Conservation (phyloP, 2,329 filamentous ascomycete genomes). For the Xylaria sp. region DNA sequence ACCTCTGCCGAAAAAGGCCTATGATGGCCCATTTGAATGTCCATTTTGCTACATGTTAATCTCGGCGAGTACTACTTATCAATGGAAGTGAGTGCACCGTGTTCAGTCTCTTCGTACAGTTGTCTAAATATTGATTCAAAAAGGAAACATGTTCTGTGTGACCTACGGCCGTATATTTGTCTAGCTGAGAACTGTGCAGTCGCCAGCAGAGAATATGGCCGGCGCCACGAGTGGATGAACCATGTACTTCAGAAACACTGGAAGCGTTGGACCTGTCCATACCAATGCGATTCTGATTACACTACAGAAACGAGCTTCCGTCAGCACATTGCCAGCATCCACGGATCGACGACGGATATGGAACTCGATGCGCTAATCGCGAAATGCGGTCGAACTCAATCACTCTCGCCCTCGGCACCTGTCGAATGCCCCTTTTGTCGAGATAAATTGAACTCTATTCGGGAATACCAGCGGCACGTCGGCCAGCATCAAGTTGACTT, state of each 20-base stretch:
- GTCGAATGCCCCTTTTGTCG: slow-evolving; percentile 31
- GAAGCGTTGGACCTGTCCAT: slow-evolving; percentile 34
- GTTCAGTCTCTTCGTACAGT: not conserved
- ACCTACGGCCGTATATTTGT: slow-evolving; percentile 48
- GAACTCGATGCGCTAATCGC: slow-evolving; percentile 7
- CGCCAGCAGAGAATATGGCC: slow-evolving; percentile 29
- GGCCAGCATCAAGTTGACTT: slow-evolving; percentile 37
- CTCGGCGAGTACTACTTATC: slow-evolving; percentile 28
- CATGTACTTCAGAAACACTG: slow-evolving; percentile 38
- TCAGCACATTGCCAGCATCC: not conserved
- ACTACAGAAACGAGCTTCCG: not conserved
- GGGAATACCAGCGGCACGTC: slow-evolving; percentile 35
- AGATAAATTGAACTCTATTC: slow-evolving; percentile 11
- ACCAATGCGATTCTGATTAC: slow-evolving; percentile 21
- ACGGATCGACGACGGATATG: slow-evolving; percentile 3
- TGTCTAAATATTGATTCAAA: not conserved
- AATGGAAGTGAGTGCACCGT: slow-evolving; percentile 41
- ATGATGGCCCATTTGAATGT: slow-evolving; percentile 44
- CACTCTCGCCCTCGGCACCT: not conserved
- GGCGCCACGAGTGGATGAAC: slow-evolving; percentile 32
- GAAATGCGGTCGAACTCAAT: slow-evolving; percentile 6
- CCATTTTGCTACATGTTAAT: slow-evolving; percentile 48
- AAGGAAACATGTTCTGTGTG: slow-evolving; percentile 45
- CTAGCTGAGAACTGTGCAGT: slow-evolving; percentile 37
- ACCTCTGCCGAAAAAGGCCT: slow-evolving; percentile 32